Evolutionary conservation across 495 filamentous ascomycete species (phyloP).

Genomic region (Penicillium cosmopolitanum): DNA sequence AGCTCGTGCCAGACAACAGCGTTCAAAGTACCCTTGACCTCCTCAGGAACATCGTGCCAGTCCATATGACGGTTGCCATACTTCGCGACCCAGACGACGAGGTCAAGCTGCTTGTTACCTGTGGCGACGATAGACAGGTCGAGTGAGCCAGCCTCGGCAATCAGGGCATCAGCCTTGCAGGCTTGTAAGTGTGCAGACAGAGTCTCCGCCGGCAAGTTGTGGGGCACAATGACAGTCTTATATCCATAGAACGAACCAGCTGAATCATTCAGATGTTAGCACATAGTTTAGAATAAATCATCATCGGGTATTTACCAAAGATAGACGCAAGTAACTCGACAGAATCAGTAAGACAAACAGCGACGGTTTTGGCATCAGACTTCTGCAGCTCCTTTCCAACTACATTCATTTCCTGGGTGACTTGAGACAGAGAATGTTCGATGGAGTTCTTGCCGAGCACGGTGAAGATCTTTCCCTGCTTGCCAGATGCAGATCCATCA

Average conservation of each 20-base stretch:
- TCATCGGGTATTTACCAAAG: slow-evolving; percentile 55
- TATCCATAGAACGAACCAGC: slow-evolving; percentile 80
- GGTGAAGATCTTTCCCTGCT: slow-evolving; percentile 77
- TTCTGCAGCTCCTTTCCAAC: slow-evolving; percentile 75
- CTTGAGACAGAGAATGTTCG: slow-evolving; percentile 69
- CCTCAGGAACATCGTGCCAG: slow-evolving; percentile 79
- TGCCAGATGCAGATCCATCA: slow-evolving; percentile 59
- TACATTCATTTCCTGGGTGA: slow-evolving; percentile 85
- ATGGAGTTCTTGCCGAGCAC: slow-evolving; percentile 73
- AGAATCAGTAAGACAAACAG: slow-evolving; percentile 91
- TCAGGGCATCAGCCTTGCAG: slow-evolving; percentile 74
- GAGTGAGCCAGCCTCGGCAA: slow-evolving; percentile 86
- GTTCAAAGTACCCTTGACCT: slow-evolving; percentile 68
- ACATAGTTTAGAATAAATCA: slow-evolving; percentile 4
- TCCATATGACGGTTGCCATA: slow-evolving; percentile 90
- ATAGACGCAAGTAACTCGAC: slow-evolving; percentile 77
- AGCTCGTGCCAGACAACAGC: slow-evolving; percentile 89
- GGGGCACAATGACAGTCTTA: slow-evolving; percentile 81
- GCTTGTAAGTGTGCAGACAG: slow-evolving; percentile 71
- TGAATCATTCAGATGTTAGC: slow-evolving; percentile 28
- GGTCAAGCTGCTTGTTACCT: slow-evolving; percentile 68
- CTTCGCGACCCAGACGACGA: slow-evolving; percentile 93
- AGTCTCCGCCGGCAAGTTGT: slow-evolving; percentile 66
- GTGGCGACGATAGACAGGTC: slow-evolving; percentile 74
- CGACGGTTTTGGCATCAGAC: slow-evolving; percentile 75